Evolutionary conservation across 2,329 filamentous ascomycete species (phyloP).

Genomic region (Cytospora chrysosperma): DNA sequence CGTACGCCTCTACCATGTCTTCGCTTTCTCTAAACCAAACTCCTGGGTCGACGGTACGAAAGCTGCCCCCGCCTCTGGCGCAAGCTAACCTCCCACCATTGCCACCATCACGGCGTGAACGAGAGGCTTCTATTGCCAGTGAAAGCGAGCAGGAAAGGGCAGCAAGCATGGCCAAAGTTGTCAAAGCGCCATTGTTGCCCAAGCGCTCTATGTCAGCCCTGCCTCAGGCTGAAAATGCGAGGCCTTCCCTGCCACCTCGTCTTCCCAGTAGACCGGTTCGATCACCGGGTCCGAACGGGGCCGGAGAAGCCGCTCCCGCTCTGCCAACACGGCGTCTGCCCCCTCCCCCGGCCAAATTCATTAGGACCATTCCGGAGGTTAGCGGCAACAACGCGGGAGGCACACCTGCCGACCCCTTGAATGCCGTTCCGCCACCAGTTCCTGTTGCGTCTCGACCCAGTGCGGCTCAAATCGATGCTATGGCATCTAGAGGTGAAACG

Average conservation of each 20-base stretch:
- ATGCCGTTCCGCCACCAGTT: constrained; percentile 50
- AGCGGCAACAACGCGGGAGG: constrained; percentile 28
- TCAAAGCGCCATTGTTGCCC: constrained; percentile 36
- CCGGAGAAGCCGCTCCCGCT: constrained; percentile 53
- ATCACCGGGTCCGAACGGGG: constrained; percentile 30
- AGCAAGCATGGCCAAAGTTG: constrained; percentile 24
- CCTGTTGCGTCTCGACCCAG: constrained; percentile 54
- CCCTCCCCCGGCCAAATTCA: constrained; percentile 36
- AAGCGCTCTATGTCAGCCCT: constrained; percentile 40
- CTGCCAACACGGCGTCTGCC: constrained; percentile 41
- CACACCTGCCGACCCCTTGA: constrained; percentile 22
- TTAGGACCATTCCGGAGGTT: constrained; percentile 33
- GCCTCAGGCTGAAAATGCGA: constrained; percentile 34
- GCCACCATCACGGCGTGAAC: constrained; percentile 54
- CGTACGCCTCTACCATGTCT: constrained; percentile 54
- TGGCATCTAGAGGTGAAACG: constrained; percentile 34
- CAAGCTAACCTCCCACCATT: constrained; percentile 57
- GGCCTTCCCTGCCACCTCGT: constrained; percentile 48
- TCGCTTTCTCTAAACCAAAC: constrained; percentile 48
- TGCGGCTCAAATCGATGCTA: constrained; percentile 49
- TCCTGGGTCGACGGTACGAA: constrained; percentile 47
- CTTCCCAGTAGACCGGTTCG: constrained; percentile 50
- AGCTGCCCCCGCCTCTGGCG: constrained; percentile 56
- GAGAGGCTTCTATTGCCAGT: constrained; percentile 45
- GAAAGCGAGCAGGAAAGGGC: constrained; percentile 36